A percentile compares a stretch with the other conserved stretches of the same genome.
Evolutionary conservation across 306 rosid species (phyloP).

Genomic region (Gastrolobium bilobum): DNA sequence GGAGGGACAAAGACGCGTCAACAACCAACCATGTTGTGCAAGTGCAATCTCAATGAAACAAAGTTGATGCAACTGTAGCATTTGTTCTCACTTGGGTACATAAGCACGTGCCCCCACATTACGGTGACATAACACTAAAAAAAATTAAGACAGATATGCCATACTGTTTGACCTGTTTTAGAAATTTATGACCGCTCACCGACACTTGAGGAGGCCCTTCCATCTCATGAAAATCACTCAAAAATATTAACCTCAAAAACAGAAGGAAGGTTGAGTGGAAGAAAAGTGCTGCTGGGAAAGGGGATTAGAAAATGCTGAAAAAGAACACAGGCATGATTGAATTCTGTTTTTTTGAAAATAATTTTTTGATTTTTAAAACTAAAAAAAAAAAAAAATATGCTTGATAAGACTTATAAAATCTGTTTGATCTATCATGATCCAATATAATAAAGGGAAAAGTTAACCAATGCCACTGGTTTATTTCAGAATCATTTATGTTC

Average conservation of each 20-base stretch:
- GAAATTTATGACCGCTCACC: slow-evolving; percentile 39
- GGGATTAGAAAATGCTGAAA: neutral
- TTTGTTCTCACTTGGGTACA: slow-evolving; percentile 39
- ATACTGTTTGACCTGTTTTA: slow-evolving; percentile 46
- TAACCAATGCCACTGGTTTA: too few species aligned
- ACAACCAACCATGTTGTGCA: slow-evolving; percentile 26
- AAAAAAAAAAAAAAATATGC: too few species aligned
- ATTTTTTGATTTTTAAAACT: too few species aligned
- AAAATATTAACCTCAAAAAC: neutral
- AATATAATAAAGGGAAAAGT: too few species aligned
- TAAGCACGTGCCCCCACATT: slow-evolving; percentile 40
- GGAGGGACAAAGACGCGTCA: slow-evolving; percentile 47
- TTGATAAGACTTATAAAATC: too few species aligned
- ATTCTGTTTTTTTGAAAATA: too few species aligned
- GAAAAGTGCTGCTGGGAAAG: too few species aligned
- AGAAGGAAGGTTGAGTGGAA: neutral
- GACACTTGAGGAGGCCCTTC: slow-evolving; percentile 32
- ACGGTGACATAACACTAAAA: slow-evolving; percentile 16
- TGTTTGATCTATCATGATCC: too few species aligned
- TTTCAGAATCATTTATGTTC: too few species aligned
- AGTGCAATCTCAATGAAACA: slow-evolving; percentile 9
- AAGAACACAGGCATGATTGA: too few species aligned
- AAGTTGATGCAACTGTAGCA: slow-evolving; percentile 4
- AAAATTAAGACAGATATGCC: slow-evolving; percentile 33
- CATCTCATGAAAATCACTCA: neutral